Conservation (phyloP, 192 early-diverging fungal species). For the Umbelopsis isabellina region DNA sequence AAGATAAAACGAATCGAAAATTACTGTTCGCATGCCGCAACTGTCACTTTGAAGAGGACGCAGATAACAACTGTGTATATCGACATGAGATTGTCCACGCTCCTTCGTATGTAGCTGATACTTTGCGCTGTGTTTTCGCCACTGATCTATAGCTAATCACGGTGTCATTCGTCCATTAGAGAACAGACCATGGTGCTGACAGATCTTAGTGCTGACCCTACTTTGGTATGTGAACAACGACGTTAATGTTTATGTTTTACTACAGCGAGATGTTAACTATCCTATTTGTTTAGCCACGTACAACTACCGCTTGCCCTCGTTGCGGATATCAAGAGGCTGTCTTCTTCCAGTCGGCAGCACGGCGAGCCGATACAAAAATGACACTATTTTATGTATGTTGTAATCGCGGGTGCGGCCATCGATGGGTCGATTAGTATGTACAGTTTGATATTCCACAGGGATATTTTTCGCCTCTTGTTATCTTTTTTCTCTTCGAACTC, state of each 20-base stretch:
- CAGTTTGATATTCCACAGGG: not conserved
- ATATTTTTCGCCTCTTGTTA: not conserved
- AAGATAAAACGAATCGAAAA: constrained; percentile 55
- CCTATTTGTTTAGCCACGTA: constrained; percentile 56
- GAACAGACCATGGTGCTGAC: constrained; percentile 77
- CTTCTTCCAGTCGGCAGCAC: constrained; percentile 77
- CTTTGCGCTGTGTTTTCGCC: not conserved
- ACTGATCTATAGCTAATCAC: not conserved
- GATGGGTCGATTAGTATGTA: constrained; percentile 58
- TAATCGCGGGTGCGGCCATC: constrained; percentile 66
- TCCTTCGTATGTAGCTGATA: constrained; percentile 43
- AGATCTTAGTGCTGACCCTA: constrained; percentile 77
- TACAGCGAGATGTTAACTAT: not conserved
- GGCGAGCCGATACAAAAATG: constrained; percentile 75
- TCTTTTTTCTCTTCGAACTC: not conserved
- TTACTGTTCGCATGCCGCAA: constrained; percentile 79
- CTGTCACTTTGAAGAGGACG: constrained; percentile 73
- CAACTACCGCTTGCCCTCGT: constrained; percentile 61
- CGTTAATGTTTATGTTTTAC: not conserved
- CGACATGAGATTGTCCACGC: constrained; percentile 72
- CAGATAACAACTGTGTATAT: constrained; percentile 73
- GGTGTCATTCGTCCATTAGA: constrained; percentile 23
- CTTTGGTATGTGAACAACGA: constrained; percentile 49
- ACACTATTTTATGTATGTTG: constrained; percentile 81
- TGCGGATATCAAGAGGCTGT: constrained; percentile 67